Evolutionary conservation across 495 filamentous ascomycete species (phyloP).

Genomic region (Talaromyces thailandensis): DNA sequence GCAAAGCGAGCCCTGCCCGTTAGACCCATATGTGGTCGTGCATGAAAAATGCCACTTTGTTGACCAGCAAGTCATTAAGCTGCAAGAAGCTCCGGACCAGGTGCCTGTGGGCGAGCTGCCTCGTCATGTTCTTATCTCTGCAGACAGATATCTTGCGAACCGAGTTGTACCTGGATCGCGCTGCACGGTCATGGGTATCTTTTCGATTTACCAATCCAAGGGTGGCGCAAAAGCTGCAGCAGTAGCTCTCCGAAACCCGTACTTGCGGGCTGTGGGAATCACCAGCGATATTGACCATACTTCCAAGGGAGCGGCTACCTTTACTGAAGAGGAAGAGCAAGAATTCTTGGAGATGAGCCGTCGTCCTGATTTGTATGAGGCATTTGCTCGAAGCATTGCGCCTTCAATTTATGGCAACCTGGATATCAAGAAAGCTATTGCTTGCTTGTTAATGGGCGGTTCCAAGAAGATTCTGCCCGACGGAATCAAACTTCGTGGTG

Average conservation of each 20-base stretch:
- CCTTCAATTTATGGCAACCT: slow-evolving; percentile 95
- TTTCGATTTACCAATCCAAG: slow-evolving; percentile 93
- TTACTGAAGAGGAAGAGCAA: slow-evolving; percentile 94
- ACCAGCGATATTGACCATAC: slow-evolving; percentile 84
- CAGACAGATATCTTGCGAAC: slow-evolving; percentile 93
- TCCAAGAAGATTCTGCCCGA: slow-evolving; percentile 98
- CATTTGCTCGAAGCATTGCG: slow-evolving; percentile 86
- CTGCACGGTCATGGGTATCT: slow-evolving; percentile 94
- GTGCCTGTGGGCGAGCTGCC: slow-evolving; percentile 96
- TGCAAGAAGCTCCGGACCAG: slow-evolving; percentile 97
- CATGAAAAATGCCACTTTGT: slow-evolving; percentile 95
- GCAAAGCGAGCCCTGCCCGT: slow-evolving; percentile 62
- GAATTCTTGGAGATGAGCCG: slow-evolving; percentile 92
- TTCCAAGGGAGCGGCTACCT: slow-evolving; percentile 74
- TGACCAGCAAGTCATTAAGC: slow-evolving; percentile 95
- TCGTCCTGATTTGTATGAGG: slow-evolving; percentile 81
- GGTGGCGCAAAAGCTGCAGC: slow-evolving; percentile 76
- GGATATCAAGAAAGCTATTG: slow-evolving; percentile 98
- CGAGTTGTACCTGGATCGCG: slow-evolving; percentile 91
- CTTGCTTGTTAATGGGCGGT: slow-evolving; percentile 88
- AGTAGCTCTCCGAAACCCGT: slow-evolving; percentile 92
- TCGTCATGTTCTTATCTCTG: slow-evolving; percentile 86
- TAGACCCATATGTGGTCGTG: slow-evolving; percentile 91
- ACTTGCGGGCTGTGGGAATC: slow-evolving; percentile 90
- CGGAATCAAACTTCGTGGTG: slow-evolving; percentile 95